Percentiles rank a stretch among this genome's conserved stretches.
Evolutionary conservation across 169 alveolate species (phyloP).

Genomic region (Theileria annulata): DNA sequence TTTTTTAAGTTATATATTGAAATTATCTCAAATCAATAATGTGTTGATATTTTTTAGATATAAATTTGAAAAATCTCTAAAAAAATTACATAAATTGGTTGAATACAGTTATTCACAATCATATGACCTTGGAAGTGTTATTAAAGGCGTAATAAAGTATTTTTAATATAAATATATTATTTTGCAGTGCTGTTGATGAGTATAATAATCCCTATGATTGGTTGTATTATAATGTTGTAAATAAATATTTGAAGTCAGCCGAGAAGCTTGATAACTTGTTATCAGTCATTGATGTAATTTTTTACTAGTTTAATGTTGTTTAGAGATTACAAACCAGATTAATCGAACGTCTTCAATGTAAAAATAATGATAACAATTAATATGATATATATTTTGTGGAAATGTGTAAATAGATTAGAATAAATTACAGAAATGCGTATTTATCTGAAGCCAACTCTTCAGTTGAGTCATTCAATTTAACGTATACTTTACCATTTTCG

Average conservation of each 20-base stretch:
- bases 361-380: constrained; percentile 2
- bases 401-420: not conserved
- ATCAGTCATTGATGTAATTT: constrained; percentile 52
- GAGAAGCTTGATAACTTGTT: constrained; percentile 33
- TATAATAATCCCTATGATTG: constrained; percentile 64
- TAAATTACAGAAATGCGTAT: constrained; percentile 35
- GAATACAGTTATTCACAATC: constrained; percentile 6
- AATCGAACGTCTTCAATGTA: constrained; percentile 51
- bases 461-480: constrained; percentile 4
- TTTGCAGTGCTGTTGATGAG: constrained; percentile 59
- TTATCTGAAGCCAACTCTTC: constrained; percentile 43
- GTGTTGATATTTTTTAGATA: constrained; percentile 8
- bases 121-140: constrained; percentile 27
- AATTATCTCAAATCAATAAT: no score
- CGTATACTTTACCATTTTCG: constrained; percentile 21
- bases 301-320: not conserved
- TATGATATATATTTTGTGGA: not conserved
- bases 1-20: no score
- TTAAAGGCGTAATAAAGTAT: constrained; percentile 54
- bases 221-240: constrained; percentile 27
- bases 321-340: constrained; percentile 48
- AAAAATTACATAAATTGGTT: constrained; percentile 22
- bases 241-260: constrained; percentile 31
- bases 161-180: not conserved
- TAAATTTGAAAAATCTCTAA: constrained; percentile 51